Conservation (phyloP, 2,329 filamentous ascomycete genomes). For the Talaromyces piceae region DNA sequence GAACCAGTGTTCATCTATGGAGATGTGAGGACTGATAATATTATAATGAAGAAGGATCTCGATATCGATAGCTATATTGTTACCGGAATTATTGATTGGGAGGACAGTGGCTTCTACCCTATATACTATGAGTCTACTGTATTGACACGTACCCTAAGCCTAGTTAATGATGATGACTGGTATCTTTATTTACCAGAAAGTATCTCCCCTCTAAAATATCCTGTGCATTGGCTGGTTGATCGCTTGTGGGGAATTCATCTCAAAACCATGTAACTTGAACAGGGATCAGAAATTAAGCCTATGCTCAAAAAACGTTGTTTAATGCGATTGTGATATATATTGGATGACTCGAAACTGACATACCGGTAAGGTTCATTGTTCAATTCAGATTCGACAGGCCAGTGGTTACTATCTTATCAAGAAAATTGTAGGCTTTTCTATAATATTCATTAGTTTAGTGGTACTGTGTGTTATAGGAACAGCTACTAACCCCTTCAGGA, state of each 20-base stretch:
- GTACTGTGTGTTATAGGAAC: no score
- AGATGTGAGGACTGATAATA: conserved; percentile 16
- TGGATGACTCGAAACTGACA: no score
- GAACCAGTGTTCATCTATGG: conserved; percentile 22
- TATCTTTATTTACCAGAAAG: conserved; percentile 20
- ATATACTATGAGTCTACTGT: conserved; percentile 21
- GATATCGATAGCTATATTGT: conserved; percentile 13
- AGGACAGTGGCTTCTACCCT: conserved; percentile 26
- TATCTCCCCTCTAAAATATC: conserved; percentile 18
- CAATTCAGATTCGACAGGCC: no score
- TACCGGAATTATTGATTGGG: conserved; percentile 26
- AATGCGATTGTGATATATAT: no score
- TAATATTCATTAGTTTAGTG: no score
- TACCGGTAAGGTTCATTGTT: no score
- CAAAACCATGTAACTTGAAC: conserved; percentile 4
- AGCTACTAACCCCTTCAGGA: no score
- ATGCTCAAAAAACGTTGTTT: neutral
- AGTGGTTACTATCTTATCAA: no score
- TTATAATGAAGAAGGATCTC: conserved; percentile 17
- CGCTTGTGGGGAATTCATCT: conserved; percentile 16
- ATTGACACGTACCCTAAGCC: conserved; percentile 14
- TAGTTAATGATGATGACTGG: conserved; percentile 21
- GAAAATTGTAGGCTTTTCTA: no score
- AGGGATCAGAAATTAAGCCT: neutral
- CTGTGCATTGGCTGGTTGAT: conserved; percentile 17